phyloP scores from a whole-genome alignment of 768 basidiomycete species.

The Boletus sp. region DNA sequence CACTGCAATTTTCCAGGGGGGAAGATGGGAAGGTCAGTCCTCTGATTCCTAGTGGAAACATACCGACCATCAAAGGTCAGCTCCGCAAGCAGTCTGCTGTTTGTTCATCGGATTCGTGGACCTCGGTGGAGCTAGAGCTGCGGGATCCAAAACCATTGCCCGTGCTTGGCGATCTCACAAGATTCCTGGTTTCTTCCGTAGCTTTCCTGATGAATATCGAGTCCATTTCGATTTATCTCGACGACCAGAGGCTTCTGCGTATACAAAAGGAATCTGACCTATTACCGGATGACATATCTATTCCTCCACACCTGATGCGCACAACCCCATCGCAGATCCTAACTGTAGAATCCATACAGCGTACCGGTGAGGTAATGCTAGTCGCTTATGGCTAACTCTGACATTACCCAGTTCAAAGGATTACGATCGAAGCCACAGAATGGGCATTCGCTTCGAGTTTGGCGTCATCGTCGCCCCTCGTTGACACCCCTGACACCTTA shows the following conservation, averaged over 20 bases:
- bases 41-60: background rate
- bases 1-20: constrained; percentile 9
- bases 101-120: background rate
- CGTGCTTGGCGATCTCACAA: constrained; percentile 5
- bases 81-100: background rate
- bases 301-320: constrained; percentile 1
- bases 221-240: constrained; percentile 5
- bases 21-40: constrained; percentile 8
- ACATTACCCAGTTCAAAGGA: constrained; percentile 7
- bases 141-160: constrained; percentile 4
- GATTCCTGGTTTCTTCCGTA: constrained; percentile 12
- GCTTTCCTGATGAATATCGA: constrained; percentile 4
- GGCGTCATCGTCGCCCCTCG: background rate
- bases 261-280: background rate
- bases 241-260: background rate
- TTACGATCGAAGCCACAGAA: constrained; percentile 5
- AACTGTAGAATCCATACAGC: constrained; percentile 7
- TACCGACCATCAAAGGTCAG: constrained; percentile 1
- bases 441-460: background rate
- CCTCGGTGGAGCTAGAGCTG: constrained; percentile 11
- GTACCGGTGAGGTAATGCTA: background rate
- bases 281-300: background rate
- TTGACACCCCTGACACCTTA: background rate
- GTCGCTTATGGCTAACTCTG: background rate
- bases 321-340: background rate